Conservation (phyloP, 2,329 filamentous ascomycete species). For the Graphilbum fragrans region DNA sequence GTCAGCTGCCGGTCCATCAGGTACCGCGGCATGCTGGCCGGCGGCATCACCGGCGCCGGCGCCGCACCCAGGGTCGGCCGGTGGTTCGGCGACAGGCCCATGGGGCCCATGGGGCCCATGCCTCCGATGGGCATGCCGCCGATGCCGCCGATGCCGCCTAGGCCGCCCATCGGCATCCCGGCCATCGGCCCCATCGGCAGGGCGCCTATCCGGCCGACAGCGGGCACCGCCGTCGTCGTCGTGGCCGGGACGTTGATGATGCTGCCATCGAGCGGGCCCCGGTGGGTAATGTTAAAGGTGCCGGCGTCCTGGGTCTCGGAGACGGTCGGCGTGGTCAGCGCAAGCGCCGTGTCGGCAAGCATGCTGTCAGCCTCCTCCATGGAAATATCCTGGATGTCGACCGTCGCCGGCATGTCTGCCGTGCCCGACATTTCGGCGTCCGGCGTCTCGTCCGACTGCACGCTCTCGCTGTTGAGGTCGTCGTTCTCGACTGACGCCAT, state of each 20-base stretch:
- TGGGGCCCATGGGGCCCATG: conserved; percentile 20
- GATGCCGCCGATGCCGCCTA: conserved; percentile 53
- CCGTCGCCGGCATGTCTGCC: conserved; percentile 61
- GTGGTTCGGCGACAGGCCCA: conserved; percentile 64
- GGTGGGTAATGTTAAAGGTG: conserved; percentile 89
- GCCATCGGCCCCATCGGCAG: not conserved
- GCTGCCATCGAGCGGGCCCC: conserved; percentile 72
- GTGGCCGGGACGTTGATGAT: conserved; percentile 47
- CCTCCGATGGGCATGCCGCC: conserved; percentile 43
- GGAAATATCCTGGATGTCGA: conserved; percentile 71
- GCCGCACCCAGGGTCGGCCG: conserved; percentile 58
- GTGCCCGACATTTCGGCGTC: conserved; percentile 71
- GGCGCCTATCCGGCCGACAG: not conserved
- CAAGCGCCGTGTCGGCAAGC: conserved; percentile 62
- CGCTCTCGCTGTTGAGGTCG: conserved; percentile 74
- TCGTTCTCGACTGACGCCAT: conserved; percentile 58
- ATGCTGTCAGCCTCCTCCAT: conserved; percentile 74
- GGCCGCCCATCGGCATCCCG: not conserved
- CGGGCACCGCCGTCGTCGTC: not conserved
- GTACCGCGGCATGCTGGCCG: conserved; percentile 65
- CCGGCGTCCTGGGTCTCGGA: conserved; percentile 80
- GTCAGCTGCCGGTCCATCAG: conserved; percentile 61
- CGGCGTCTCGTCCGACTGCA: conserved; percentile 63
- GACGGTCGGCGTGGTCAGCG: conserved; percentile 63
- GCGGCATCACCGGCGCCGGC: conserved; percentile 62